These are phyloP conservation scores for Fusarium tupiense DNA, from an alignment of 2,329 filamentous ascomycete species.

Conservation along the genomic window DNA sequence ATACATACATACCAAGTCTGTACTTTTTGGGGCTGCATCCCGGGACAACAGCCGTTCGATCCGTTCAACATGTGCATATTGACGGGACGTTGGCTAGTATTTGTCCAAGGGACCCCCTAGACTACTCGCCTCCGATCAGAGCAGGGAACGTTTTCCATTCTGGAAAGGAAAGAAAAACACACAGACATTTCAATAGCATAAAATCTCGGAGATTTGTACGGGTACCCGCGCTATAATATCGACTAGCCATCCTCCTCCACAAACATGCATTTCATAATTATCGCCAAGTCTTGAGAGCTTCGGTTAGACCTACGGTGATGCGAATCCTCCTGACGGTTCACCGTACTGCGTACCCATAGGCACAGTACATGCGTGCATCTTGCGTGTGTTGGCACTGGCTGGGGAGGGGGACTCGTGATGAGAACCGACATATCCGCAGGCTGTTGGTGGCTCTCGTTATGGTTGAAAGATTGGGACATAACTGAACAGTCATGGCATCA, in stretches of 20 bases:
- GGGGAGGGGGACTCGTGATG: constrained; percentile 15
- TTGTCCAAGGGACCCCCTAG: neutral
- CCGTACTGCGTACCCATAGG: neutral
- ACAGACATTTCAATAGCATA: constrained; percentile 11
- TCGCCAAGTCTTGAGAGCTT: neutral
- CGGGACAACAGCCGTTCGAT: neutral
- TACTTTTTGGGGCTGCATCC: neutral
- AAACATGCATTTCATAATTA: neutral
- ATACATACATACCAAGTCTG: neutral
- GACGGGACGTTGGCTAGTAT: neutral
- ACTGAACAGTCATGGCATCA: neutral
- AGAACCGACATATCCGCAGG: neutral
- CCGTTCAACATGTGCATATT: constrained; percentile 1
- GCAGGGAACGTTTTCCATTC: constrained; percentile 17
- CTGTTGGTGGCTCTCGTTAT: neutral
- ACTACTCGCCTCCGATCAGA: constrained; percentile 14
- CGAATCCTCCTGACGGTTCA: constrained; percentile 15
- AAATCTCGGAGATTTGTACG: constrained; percentile 27
- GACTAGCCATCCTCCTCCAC: neutral
- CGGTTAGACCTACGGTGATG: neutral
- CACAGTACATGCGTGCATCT: constrained; percentile 2
- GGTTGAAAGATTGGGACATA: neutral
- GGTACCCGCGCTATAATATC: neutral
- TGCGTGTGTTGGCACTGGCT: constrained; percentile 7
- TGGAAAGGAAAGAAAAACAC: neutral